phyloP scores from a whole-genome alignment of 2,329 filamentous ascomycete species.

The Colletotrichum limetticola region DNA sequence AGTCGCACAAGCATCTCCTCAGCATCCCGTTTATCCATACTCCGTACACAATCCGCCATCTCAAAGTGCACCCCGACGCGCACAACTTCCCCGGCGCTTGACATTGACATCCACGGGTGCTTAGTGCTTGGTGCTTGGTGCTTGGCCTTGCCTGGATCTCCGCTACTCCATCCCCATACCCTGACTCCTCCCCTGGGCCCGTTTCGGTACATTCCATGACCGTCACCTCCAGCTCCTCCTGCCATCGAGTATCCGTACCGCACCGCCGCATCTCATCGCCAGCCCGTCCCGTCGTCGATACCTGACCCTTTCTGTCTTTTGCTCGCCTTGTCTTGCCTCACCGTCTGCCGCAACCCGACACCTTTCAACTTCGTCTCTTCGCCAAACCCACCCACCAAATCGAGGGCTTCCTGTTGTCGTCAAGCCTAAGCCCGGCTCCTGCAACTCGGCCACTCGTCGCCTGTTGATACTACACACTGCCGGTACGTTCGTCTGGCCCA shows the following conservation, averaged over 20 bases:
- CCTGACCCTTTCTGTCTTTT: neutral
- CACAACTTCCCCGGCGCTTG: conserved; percentile 17
- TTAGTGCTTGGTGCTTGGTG: neutral
- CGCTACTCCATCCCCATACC: conserved; percentile 23
- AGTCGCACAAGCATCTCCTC: conserved; percentile 20
- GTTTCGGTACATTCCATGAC: conserved; percentile 33
- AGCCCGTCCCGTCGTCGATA: conserved; percentile 23
- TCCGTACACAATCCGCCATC: neutral
- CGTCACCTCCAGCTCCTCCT: conserved; percentile 19
- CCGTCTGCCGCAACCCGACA: neutral
- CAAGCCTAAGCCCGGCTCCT: neutral
- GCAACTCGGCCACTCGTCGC: conserved; percentile 7
- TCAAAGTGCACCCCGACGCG: neutral
- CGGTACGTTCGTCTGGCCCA: conserved; percentile 24
- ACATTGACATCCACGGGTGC: conserved; percentile 14
- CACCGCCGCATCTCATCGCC: conserved; percentile 33
- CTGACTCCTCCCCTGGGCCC: conserved; percentile 22
- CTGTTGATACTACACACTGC: neutral
- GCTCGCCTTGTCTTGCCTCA: conserved; percentile 1
- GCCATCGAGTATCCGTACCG: conserved; percentile 3
- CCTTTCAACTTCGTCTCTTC: neutral
- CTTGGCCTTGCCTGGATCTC: neutral
- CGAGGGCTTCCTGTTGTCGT: conserved; percentile 1
- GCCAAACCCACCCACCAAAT: neutral
- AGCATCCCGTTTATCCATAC: conserved; percentile 6